Evolutionary conservation across 306 rosid genomes (phyloP).

Genomic region (Cicer yamashitae): DNA sequence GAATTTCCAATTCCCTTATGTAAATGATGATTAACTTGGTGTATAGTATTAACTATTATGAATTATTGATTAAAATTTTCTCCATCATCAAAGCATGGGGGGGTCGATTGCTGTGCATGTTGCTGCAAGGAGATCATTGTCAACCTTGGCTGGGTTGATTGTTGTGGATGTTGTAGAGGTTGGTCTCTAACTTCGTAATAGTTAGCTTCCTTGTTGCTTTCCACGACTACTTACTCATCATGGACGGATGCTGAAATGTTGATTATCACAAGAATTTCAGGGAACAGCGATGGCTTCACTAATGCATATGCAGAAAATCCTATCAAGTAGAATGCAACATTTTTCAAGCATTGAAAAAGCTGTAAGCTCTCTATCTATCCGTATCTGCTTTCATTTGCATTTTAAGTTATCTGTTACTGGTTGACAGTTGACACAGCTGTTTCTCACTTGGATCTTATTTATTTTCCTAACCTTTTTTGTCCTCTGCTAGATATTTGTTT

Average conservation of each 20-base stretch:
- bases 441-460: slow-evolving; percentile 35
- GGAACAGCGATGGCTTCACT: slow-evolving; percentile 98
- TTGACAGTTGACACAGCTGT: slow-evolving; percentile 12
- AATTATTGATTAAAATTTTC: slow-evolving; percentile 21
- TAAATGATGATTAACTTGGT: slow-evolving; percentile 28
- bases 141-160: slow-evolving; percentile 90
- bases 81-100: slow-evolving; percentile 76
- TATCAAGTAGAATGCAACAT: slow-evolving; percentile 85
- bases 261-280: slow-evolving; percentile 58
- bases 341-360: slow-evolving; percentile 91
- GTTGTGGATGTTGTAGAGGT: slow-evolving; percentile 99
- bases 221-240: slow-evolving; percentile 35
- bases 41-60: slow-evolving; percentile 24
- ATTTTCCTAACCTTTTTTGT: slow-evolving; percentile 27
- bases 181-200: slow-evolving; percentile 43
- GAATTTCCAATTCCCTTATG: neutral
- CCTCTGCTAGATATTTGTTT: slow-evolving; percentile 9
- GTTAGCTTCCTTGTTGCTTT: slow-evolving; percentile 27
- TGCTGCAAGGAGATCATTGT: slow-evolving; percentile 69
- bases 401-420: slow-evolving; percentile 3
- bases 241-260: slow-evolving; percentile 24
- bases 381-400: slow-evolving; percentile 30
- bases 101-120: slow-evolving; percentile 96
- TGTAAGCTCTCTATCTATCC: slow-evolving; percentile 49
- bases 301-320: slow-evolving; percentile 93